These are phyloP conservation scores for Candida adriatica DNA, from an alignment of 805 yeast species.

Conservation along the genomic window DNA sequence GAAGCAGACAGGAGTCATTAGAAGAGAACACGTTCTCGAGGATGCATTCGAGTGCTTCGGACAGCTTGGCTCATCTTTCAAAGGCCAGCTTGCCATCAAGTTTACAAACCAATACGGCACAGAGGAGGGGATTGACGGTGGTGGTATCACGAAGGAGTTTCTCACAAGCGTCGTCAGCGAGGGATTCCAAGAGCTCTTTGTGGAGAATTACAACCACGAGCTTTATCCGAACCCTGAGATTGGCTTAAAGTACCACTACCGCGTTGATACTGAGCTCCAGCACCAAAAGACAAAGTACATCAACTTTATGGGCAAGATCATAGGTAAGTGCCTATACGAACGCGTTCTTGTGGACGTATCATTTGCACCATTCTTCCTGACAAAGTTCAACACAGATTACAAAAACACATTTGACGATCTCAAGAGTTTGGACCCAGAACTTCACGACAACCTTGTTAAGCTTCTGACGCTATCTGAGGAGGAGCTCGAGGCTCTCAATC, in stretches of 20 bases:
- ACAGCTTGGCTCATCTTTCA: slow-evolving; percentile 48
- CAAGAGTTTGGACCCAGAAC: slow-evolving; percentile 57
- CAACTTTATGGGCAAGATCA: slow-evolving; percentile 69
- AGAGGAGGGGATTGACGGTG: slow-evolving; percentile 95
- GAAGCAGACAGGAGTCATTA: slow-evolving; percentile 40
- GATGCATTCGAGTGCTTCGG: slow-evolving; percentile 66
- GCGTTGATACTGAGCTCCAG: slow-evolving; percentile 27
- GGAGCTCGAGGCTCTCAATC: slow-evolving; percentile 47
- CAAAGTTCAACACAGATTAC: slow-evolving; percentile 37
- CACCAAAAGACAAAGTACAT: slow-evolving; percentile 28
- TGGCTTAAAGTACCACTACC: slow-evolving; percentile 27
- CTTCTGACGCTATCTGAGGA: slow-evolving; percentile 46
- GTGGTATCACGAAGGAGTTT: slow-evolving; percentile 91
- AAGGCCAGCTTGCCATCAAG: slow-evolving; percentile 51
- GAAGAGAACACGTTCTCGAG: slow-evolving; percentile 63
- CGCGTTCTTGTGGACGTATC: slow-evolving; percentile 72
- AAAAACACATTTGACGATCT: slow-evolving; percentile 75
- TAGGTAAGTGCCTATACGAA: slow-evolving; percentile 88
- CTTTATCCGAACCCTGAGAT: slow-evolving; percentile 69
- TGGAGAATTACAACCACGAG: slow-evolving; percentile 44
- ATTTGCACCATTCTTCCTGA: slow-evolving; percentile 82
- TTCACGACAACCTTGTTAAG: slow-evolving; percentile 60
- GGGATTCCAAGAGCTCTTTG: slow-evolving; percentile 48
- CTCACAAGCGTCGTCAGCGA: slow-evolving; percentile 64
- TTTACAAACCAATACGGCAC: slow-evolving; percentile 67